Base-by-base conservation (phyloP, 164 flowering plant genomes). In the Vitis cinerea region DNA sequence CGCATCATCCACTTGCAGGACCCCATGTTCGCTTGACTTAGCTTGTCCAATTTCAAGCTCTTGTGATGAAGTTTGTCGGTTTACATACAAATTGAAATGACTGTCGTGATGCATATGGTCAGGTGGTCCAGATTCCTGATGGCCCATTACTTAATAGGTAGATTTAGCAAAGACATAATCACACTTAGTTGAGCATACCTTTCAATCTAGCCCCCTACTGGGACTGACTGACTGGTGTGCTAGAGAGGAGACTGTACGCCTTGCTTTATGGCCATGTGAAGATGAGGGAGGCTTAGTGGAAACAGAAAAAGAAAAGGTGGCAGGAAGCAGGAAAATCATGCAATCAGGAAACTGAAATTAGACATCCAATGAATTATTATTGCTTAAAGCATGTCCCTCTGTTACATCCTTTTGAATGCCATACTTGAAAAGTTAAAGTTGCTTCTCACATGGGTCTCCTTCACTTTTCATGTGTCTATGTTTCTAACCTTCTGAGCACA, bases 371-470 rank as follows among this genome's bases (percentile, higher is more conserved):
- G 71, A 60, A 70, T 62, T 67, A 71, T 74, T 68, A 48, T 31
- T 71, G 60, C n/a, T 54, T 59, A 63, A 64, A 66, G 69, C 49
- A 16, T 48, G 72, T 56, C 11, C 47, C 50, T 55, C 55, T 52
- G 2, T 48, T 11, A 16, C 67, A 37, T 59, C 59, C 58, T 57
- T 64, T 72, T 31, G 10, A 65, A 10, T 59, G 53, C 44, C 6
- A 50, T 15, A 14, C 64, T 49, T 66, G 53, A 52, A 74, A 64
- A 77, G 79, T 63, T 65, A 73, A 77, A 77, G 80, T 71, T 69
- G 74, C 68, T 48, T 61, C 68, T 73, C 80, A 77, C 80, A 73
- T 77, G 76, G 67, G 71, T 52, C 19, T 37, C 19, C 23, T 15
- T 23, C 59, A 53, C 56, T 71, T 71, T 14, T 48, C 16, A 15